Evolutionary conservation across 139 green algal species (phyloP), one percentile per base, ranked within the genome.

Genomic region (Dunaliella primolecta): DNA sequence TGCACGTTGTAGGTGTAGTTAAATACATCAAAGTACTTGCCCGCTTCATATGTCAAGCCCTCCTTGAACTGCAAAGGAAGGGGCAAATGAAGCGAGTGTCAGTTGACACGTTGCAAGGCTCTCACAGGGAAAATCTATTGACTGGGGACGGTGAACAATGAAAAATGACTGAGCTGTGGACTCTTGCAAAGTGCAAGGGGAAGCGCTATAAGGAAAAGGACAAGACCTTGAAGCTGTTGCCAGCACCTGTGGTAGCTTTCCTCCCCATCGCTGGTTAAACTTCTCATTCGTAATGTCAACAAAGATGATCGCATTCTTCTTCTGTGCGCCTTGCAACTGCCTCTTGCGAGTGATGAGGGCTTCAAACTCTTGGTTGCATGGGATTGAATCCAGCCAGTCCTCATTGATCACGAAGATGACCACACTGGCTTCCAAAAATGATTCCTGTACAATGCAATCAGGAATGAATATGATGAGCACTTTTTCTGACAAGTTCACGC

Each of bases 381-480:
- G 36, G 15, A 85, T 85, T 36, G 82, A 85, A 36, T 85, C 74
- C 36, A 85, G n/a, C 82, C 82, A 85, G 82, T 85, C 82, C 36
- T 85, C 70, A 74, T 85, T 85, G 1, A 85, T 64, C 82, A 85
- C 70, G 29, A 85, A 85, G n/a, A 85, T 74, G n/a, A 85, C 74
- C 35, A 85, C 82, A 20, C 72, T 46, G 0, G 37, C 36, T 37
- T 85, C 82, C 72, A 85, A 1, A 36, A 85, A 85, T 3, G 82
- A 79, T 34, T 85, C 82, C 64, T 80, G 36, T n/a, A n/a, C n/a
- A n/a, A n/a, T n/a, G n/a, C n/a, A n/a, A n/a, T n/a, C n/a, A n/a
- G n/a, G n/a, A n/a, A n/a, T n/a, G n/a, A n/a, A n/a, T n/a, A n/a
- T n/a, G n/a, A n/a, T n/a, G n/a, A n/a, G n/a, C n/a, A n/a, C n/a